Base-by-base conservation (phyloP, 2,329 filamentous ascomycete genomes). In the Aspergillus puulaauensis region DNA sequence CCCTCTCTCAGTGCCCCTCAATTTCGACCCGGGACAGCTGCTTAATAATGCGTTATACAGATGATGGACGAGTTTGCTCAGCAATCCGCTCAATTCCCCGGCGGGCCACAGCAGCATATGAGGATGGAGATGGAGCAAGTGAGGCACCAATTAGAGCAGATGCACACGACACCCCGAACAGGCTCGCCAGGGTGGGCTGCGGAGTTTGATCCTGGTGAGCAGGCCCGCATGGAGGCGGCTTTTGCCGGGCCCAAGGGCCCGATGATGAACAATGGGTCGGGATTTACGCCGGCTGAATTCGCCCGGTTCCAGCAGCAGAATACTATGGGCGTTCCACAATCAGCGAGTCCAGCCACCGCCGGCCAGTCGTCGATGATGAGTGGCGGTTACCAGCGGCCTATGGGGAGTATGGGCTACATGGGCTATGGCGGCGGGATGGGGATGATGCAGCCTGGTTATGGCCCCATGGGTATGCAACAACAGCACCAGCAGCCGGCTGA, bases 51-150 rank as follows among this genome's bases (percentile, higher is more conserved):
- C 39, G 52, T 14, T 51, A 23, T 54, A 5, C 62, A 96, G 91
- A 92, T 93, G 88, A 90, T 96, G 86, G 92, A 96, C 70, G 89
- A 91, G 59, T 97, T 97, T 73, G 83, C 96, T 69, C 91, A 96
- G 72, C 89, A 95, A 70, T 86, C 85, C 54, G 87, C 80, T 33
- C 84, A 85, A 64, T 73, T 88, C 31, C 80, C 82, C 9, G 82
- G 82, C 61, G 81, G 77, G 4, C 78, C 81, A 33, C 77, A 80
- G 60, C 82, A 85, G 0, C 88, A 54, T 31, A 47, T 54, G 31
- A 47, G 52, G 17, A 54, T 88, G 68, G 84, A 84, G 58, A 86
- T 88, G 83, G 85, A 88, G 64, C 84, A 87, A 63, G 82, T 89
- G 79, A 80, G 85, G 61, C 79, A 83, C 64, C 86, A 88, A 66